Conservation (phyloP, 2,329 filamentous ascomycete genomes). For the Neonectria punicea region DNA sequence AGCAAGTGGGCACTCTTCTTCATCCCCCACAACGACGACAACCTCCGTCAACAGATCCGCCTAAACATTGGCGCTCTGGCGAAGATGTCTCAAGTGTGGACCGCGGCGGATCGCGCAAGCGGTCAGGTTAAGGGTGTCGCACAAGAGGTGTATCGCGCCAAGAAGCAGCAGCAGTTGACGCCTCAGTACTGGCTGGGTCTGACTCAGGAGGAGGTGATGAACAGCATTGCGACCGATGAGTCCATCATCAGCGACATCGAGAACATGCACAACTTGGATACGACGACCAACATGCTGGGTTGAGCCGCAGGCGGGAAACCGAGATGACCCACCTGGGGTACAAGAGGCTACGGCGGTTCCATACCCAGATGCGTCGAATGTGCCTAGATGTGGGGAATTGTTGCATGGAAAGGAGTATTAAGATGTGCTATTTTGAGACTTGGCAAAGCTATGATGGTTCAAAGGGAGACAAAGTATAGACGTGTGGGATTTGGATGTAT, state of each 20-base stretch:
- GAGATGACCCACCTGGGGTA: conserved; percentile 1
- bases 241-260: conserved; percentile 69
- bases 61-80: conserved; percentile 83
- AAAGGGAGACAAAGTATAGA: background rate
- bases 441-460: background rate
- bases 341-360: background rate
- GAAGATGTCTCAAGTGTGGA: conserved; percentile 76
- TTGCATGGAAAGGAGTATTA: background rate
- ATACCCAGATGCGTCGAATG: background rate
- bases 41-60: conserved; percentile 78
- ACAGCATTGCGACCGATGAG: conserved; percentile 66
- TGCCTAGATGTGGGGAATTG: conserved; percentile 2
- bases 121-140: conserved; percentile 81
- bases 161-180: conserved; percentile 65
- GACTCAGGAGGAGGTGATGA: conserved; percentile 65
- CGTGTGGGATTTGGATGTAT: conserved; percentile 4
- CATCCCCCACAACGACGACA: conserved; percentile 69
- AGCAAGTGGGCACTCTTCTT: conserved; percentile 79
- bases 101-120: conserved; percentile 74
- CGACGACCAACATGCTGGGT: conserved; percentile 33
- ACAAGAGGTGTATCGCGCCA: conserved; percentile 74
- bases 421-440: background rate
- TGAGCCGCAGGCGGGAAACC: conserved; percentile 26
- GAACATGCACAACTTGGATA: conserved; percentile 36
- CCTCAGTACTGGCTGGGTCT: conserved; percentile 66